phyloP scores from a whole-genome alignment of 2,329 filamentous ascomycete species.

The Claviceps sp. region DNA sequence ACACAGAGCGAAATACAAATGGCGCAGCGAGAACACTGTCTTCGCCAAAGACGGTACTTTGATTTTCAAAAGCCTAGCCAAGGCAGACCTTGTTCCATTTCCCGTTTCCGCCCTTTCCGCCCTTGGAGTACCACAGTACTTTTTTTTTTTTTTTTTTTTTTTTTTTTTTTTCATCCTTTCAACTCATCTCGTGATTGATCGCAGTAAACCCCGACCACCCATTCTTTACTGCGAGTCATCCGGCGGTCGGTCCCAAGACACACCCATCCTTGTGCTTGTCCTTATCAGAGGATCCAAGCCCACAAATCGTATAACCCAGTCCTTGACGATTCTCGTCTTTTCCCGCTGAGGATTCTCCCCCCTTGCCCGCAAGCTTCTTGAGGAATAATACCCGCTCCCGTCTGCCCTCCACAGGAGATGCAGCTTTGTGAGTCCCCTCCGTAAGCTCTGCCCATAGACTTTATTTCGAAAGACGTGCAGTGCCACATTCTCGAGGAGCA shows the following conservation, averaged over 20 bases:
- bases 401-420: constrained; percentile 47
- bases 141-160: too few species aligned
- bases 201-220: too few species aligned
- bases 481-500: constrained; percentile 69
- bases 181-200: not conserved
- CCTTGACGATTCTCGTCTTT: constrained; percentile 54
- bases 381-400: constrained; percentile 41
- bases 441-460: constrained; percentile 76
- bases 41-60: too few species aligned
- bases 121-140: constrained; percentile 16
- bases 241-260: constrained; percentile 25
- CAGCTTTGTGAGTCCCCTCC: constrained; percentile 55
- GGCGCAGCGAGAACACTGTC: too few species aligned
- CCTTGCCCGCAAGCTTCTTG: constrained; percentile 29
- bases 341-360: constrained; percentile 33
- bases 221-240: constrained; percentile 23
- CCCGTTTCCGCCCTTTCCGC: not conserved
- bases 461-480: constrained; percentile 60
- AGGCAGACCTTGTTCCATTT: not conserved
- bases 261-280: constrained; percentile 5
- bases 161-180: not conserved
- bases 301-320: constrained; percentile 66
- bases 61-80: too few species aligned
- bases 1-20: too few species aligned
- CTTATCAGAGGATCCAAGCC: constrained; percentile 18